Evolutionary conservation across 257 asterid species (phyloP).

Genomic region (Voacanga thouarsii): DNA sequence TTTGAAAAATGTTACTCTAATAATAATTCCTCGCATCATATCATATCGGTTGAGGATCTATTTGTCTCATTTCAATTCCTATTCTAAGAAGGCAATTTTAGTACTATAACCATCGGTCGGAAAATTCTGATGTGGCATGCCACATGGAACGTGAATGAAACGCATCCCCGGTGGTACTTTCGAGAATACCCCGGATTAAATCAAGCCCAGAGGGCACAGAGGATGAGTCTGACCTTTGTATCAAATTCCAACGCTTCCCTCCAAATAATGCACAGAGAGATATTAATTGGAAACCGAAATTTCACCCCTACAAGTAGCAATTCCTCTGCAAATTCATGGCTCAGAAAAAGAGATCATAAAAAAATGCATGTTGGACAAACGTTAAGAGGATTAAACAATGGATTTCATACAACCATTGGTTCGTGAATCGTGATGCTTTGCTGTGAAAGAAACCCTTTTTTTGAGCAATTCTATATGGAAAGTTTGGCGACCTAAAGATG

Average conservation of each 20-base stretch:
- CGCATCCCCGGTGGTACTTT: slow-evolving; percentile 24
- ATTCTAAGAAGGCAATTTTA: background rate
- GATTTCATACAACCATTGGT: background rate
- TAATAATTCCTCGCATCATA: too few species aligned
- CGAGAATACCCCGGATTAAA: slow-evolving; percentile 51
- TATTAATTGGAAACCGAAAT: slow-evolving; percentile 36
- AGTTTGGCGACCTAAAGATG: slow-evolving; percentile 51
- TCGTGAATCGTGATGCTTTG: slow-evolving; percentile 12
- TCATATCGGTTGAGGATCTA: too few species aligned
- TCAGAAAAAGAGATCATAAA: slow-evolving; percentile 26
- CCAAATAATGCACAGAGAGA: background rate
- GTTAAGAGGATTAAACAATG: slow-evolving; percentile 6
- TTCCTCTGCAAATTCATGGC: slow-evolving; percentile 20
- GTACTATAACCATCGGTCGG: background rate
- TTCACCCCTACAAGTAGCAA: slow-evolving; percentile 12
- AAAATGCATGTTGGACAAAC: slow-evolving; percentile 9
- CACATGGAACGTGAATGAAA: slow-evolving; percentile 52
- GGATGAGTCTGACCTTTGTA: slow-evolving; percentile 31
- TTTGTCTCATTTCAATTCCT: background rate
- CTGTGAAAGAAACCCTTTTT: slow-evolving; percentile 19
- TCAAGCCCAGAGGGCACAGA: slow-evolving; percentile 49
- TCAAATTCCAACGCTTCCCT: slow-evolving; percentile 42
- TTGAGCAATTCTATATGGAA: slow-evolving; percentile 2
- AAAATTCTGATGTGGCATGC: slow-evolving; percentile 25
- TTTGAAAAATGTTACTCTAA: too few species aligned